Percentiles rank a stretch among this genome's conserved stretches.
These are phyloP conservation scores for Elongisporangium prolatum DNA, from an alignment of 352 stramenopile species.

Conservation along the genomic window DNA sequence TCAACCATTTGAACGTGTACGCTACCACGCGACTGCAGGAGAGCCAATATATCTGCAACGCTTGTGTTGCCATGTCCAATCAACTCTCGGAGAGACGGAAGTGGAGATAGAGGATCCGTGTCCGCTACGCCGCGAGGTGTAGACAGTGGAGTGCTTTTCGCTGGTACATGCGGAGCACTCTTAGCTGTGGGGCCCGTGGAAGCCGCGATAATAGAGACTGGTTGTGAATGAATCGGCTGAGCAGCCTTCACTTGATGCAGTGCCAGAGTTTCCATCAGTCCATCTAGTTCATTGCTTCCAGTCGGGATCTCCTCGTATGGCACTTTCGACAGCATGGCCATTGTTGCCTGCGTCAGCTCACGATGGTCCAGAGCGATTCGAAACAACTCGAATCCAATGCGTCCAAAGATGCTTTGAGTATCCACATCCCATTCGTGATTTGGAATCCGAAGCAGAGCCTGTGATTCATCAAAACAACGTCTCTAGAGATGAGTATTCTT, in stretches of 20 bases:
- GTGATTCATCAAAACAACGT: background rate
- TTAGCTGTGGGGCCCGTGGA: background rate
- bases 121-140: constrained; percentile 8
- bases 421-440: constrained; percentile 34
- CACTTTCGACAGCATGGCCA: background rate
- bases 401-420: constrained; percentile 39
- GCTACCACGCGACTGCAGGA: background rate
- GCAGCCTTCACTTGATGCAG: background rate
- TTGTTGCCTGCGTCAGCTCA: background rate
- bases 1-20: constrained; percentile 19
- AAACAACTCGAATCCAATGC: constrained; percentile 60
- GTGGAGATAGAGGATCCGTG: constrained; percentile 3
- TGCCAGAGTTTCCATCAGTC: constrained; percentile 1
- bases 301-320: constrained; percentile 5
- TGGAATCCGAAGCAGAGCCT: constrained; percentile 22
- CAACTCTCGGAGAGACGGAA: constrained; percentile 31
- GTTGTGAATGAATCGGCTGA: background rate
- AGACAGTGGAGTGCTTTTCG: constrained; percentile 4
- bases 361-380: constrained; percentile 18
- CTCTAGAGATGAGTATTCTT: too few relatives aligned
- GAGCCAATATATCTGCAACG: constrained; percentile 8
- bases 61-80: constrained; percentile 29
- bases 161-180: background rate
- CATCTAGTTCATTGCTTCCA: background rate
- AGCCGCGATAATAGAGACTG: background rate